Evolutionary conservation across 1,139 yeast genomes (phyloP), one percentile per base, ranked within the genome.

Genomic region (Entelexis paramagnoliae): DNA sequence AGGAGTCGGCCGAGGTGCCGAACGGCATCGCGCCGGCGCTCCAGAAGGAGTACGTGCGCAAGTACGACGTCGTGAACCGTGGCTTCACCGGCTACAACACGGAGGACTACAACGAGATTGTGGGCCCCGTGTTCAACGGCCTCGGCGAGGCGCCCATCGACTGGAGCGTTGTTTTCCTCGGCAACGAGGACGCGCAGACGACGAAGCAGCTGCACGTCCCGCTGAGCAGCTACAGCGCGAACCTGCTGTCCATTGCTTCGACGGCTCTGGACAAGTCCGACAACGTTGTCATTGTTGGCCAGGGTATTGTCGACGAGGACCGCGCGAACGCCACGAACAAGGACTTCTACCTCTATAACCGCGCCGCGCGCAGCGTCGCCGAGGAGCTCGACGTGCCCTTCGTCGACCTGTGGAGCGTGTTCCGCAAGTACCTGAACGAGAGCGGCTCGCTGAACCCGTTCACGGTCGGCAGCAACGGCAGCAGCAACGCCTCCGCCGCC

Each of bases 131-230:
- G 10, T 43, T 50, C 6, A 39, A 28, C 3, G 50, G 52, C 13
- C 20, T 51, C 11, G 43, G 49, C 33, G 33, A 36, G 20, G 55
- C 47, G 14, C 51, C 49, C 13, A 32, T 56, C n/a, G 50, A 42
- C 10, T 55, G 55, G 20, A 72, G 77, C 57, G 75, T 80, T 0
- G 68, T 86, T 2, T 84, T 81, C 65, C 78, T 84, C 60, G 95
- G 95, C 1, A 75, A 93, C n/a, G 86, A 86, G 62, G 95, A 86
- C 64, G 79, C 86, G 0, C 55, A 70, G 71, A 24, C 20, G 19
- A 28, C 70, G 3, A 63, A 48, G 32, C 30, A 66, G 8, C 66
- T 70, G 20, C 94, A 83, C 24, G 85, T 83, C 1, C 73, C 76
- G 1, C 47, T 80, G 13, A 73, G 68, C 0, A 70, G 75, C 54